Percentiles rank a stretch among this genome's conserved stretches.
Evolutionary conservation across 441 rosid genomes (phyloP).

Genomic region (Arabidopsis hybrid): DNA sequence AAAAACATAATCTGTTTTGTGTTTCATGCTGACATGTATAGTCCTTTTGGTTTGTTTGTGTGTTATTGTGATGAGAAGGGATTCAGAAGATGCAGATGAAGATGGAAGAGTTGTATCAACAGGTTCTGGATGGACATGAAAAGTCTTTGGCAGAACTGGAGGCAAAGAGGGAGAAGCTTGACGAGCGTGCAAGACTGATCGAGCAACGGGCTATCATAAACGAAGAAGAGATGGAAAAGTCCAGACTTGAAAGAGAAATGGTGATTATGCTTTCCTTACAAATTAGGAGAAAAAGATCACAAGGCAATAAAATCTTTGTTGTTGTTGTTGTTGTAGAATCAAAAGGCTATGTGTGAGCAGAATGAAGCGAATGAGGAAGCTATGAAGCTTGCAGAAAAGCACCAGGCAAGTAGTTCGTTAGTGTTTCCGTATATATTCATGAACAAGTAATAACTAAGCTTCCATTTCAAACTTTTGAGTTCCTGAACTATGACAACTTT

Average conservation of each 20-base stretch:
- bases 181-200: conserved; percentile 35
- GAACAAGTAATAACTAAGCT: not conserved
- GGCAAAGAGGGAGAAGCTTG: conserved; percentile 20
- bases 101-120: conserved; percentile 10
- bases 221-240: conserved; percentile 33
- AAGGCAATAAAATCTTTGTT: not conserved
- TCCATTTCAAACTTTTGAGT: not conserved
- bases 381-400: conserved; percentile 63
- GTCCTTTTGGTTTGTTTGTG: conserved; percentile 6
- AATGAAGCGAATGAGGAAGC: conserved; percentile 60
- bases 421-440: not conserved
- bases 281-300: not conserved
- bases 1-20: not conserved
- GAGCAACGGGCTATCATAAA: conserved; percentile 11
- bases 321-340: conserved; percentile 51
- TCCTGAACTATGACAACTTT: conserved; percentile 27
- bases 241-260: conserved; percentile 34
- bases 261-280: conserved; percentile 13
- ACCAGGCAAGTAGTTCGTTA: conserved; percentile 53
- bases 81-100: conserved; percentile 35
- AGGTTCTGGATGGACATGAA: conserved; percentile 28
- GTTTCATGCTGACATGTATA: not conserved
- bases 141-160: conserved; percentile 34
- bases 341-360: conserved; percentile 72
- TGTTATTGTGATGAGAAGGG: conserved; percentile 40